These are phyloP conservation scores for Neurospora sp. DNA, from an alignment of 495 filamentous ascomycete genomes.

Conservation along the genomic window DNA sequence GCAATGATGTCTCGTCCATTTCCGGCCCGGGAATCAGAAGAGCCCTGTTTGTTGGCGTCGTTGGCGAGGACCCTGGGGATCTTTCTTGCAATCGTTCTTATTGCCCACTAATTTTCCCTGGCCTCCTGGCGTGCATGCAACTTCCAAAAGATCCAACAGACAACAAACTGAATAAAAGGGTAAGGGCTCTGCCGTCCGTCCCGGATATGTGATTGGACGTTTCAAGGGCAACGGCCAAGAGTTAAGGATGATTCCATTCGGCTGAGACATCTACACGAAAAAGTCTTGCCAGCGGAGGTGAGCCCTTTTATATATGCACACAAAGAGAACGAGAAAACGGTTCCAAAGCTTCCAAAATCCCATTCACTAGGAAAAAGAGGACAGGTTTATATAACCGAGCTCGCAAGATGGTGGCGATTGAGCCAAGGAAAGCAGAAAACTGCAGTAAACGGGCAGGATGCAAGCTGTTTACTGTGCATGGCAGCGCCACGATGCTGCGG, in stretches of 20 bases:
- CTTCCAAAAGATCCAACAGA: neutral
- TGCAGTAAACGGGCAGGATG: no score
- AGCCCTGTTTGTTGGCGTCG: neutral
- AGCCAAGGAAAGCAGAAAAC: neutral
- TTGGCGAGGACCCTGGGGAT: neutral
- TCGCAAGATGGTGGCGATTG: neutral
- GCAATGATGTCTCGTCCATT: neutral
- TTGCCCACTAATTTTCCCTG: neutral
- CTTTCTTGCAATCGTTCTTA: neutral
- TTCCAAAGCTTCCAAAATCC: neutral
- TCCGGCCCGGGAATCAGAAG: neutral
- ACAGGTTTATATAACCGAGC: neutral
- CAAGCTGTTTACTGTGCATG: no score
- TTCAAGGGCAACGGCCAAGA: neutral
- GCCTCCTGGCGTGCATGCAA: neutral
- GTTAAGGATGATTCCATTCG: neutral
- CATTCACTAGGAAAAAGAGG: neutral
- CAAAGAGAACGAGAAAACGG: neutral
- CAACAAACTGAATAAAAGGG: neutral
- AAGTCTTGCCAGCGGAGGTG: neutral
- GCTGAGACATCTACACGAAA: neutral
- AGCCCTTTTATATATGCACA: neutral
- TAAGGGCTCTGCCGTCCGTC: neutral
- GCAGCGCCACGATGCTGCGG: no score
- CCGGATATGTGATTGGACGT: neutral